These are phyloP conservation scores for Hypoxylon perforatum DNA, from an alignment of 495 filamentous ascomycete genomes.

Conservation along the genomic window DNA sequence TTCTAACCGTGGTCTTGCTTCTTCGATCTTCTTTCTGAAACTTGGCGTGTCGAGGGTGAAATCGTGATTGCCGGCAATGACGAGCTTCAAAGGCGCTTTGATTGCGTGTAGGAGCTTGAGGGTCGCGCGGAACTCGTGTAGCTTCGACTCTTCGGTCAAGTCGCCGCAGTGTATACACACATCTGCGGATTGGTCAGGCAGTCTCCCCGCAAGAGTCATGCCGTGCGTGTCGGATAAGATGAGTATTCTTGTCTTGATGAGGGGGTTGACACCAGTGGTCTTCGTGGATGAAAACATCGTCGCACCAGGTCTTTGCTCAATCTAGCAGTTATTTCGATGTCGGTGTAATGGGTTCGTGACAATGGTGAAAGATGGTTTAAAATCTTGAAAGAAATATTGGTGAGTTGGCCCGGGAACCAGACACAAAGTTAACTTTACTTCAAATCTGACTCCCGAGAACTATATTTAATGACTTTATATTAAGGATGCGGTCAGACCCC, in stretches of 20 bases:
- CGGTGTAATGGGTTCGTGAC: too few species aligned
- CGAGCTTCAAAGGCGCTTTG: constrained; percentile 76
- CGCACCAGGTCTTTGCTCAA: too few species aligned
- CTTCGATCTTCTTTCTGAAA: constrained; percentile 25
- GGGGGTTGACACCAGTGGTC: too few species aligned
- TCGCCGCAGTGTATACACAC: constrained; percentile 81
- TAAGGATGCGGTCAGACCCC: too few species aligned
- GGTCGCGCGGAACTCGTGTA: constrained; percentile 62
- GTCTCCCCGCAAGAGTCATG: constrained; percentile 8
- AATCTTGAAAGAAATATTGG: too few species aligned
- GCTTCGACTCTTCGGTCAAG: constrained; percentile 70
- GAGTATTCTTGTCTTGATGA: constrained; percentile 55
- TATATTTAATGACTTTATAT: too few species aligned
- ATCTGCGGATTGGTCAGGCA: constrained; percentile 55
- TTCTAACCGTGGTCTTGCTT: constrained; percentile 23
- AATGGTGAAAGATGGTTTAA: too few species aligned
- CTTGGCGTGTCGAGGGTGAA: constrained; percentile 71
- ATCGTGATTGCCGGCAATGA: constrained; percentile 87
- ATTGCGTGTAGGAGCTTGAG: constrained; percentile 66
- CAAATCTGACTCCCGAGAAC: too few species aligned
- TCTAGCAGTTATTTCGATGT: too few species aligned
- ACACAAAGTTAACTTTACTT: too few species aligned
- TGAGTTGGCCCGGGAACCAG: too few species aligned
- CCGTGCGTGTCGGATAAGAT: constrained; percentile 75
- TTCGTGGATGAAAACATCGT: too few species aligned